Evolutionary conservation across 1,139 yeast genomes (phyloP).

Genomic region (Lodderomyces jiufengensis): DNA sequence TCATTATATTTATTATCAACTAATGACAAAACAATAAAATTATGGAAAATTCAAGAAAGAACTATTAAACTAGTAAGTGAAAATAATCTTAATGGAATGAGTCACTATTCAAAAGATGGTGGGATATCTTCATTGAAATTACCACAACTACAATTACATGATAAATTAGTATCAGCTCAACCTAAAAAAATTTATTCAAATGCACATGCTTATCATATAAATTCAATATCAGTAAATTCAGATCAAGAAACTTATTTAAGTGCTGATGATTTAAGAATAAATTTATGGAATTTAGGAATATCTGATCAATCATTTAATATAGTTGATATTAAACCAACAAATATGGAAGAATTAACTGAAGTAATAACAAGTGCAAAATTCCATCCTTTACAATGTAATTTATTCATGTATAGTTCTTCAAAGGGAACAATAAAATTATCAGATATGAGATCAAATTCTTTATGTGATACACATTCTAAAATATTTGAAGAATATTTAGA

Average conservation of each 20-base stretch:
- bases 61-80: conserved; percentile 89
- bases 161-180: conserved; percentile 90
- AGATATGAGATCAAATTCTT: conserved; percentile 94
- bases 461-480: conserved; percentile 89
- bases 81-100: conserved; percentile 63
- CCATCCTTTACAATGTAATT: conserved; percentile 89
- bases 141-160: conserved; percentile 88
- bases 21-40: conserved; percentile 94
- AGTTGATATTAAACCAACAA: conserved; percentile 96
- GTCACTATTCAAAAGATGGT: conserved; percentile 18
- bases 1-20: conserved; percentile 88
- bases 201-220: conserved; percentile 98
- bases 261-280: conserved; percentile 92
- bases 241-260: conserved; percentile 95
- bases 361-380: conserved; percentile 98
- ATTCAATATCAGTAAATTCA: conserved; percentile 88
- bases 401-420: conserved; percentile 94
- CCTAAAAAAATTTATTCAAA: conserved; percentile 90
- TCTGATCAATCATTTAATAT: conserved; percentile 95
- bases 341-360: conserved; percentile 98
- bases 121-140: conserved; percentile 50
- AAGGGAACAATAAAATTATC: conserved; percentile 94
- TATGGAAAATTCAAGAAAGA: conserved; percentile 94
- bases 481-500: conserved; percentile 91
- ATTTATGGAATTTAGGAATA: conserved; percentile 91